Conservation (phyloP, 129 eudicot species). For the Pulicaria dysenterica region DNA sequence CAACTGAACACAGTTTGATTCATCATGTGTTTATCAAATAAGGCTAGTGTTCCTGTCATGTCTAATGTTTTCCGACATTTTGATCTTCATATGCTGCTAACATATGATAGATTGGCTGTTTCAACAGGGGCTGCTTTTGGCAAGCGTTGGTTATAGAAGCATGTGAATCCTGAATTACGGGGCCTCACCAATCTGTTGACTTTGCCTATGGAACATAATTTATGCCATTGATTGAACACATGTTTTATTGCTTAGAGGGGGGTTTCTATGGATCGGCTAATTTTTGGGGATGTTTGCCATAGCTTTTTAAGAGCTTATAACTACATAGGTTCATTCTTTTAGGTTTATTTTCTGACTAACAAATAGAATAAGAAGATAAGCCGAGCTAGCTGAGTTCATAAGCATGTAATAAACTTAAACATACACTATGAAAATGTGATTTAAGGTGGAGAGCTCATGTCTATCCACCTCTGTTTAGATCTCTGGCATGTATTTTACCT, state of each 20-base stretch:
- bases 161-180: conserved; percentile 3
- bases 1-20: neutral
- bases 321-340: no score
- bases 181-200: conserved; percentile 1
- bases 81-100: neutral
- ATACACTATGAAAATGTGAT: neutral
- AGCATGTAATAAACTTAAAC: no score
- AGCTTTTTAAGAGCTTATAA: no score
- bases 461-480: conserved; percentile 19
- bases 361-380: no score
- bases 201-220: neutral
- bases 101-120: conserved; percentile 3
- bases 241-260: neutral
- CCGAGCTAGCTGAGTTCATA: no score
- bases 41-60: neutral
- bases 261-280: neutral
- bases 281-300: no score
- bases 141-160: neutral
- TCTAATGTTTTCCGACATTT: neutral
- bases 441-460: conserved; percentile 11
- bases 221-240: conserved; percentile 11
- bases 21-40: neutral
- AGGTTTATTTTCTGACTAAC: no score
- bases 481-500: conserved; percentile 3
- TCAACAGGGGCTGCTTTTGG: neutral